Evolutionary conservation across 2,329 filamentous ascomycete genomes (phyloP).

Genomic region (Aspergillus carbonarius): DNA sequence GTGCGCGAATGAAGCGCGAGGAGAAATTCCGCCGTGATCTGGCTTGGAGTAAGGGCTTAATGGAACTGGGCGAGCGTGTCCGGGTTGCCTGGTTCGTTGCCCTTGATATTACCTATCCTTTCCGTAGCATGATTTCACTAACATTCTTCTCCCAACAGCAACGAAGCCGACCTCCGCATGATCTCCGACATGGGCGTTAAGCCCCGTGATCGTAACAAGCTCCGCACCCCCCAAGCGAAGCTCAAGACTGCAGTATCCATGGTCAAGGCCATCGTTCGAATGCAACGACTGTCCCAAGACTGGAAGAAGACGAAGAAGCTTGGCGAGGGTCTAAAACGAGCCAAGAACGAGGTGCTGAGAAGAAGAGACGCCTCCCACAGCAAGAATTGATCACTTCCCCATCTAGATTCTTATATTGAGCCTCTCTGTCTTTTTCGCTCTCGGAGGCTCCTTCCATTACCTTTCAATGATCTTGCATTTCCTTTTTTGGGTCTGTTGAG

Average conservation of each 20-base stretch:
- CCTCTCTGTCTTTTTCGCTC: background rate
- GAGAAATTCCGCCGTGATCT: conserved; percentile 75
- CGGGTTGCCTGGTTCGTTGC: conserved; percentile 72
- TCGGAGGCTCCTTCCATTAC: background rate
- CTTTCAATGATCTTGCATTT: background rate
- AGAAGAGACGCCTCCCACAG: conserved; percentile 33
- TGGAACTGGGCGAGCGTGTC: conserved; percentile 71
- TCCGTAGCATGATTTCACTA: conserved; percentile 24
- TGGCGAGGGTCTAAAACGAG: conserved; percentile 44
- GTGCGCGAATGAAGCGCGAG: conserved; percentile 77
- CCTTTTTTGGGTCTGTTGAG: background rate
- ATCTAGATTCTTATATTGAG: background rate
- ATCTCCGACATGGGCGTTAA: conserved; percentile 78
- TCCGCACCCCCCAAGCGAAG: conserved; percentile 41
- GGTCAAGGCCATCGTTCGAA: conserved; percentile 47
- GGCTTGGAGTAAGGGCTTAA: conserved; percentile 82
- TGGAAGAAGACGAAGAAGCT: conserved; percentile 46
- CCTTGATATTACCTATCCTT: conserved; percentile 2
- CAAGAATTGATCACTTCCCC: conserved; percentile 13
- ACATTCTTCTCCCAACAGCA: conserved; percentile 61
- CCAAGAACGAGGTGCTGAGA: conserved; percentile 43
- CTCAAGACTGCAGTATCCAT: conserved; percentile 43
- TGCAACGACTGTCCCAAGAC: conserved; percentile 46
- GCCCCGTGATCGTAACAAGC: conserved; percentile 32
- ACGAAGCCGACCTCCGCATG: conserved; percentile 84